A percentile compares a stretch with the other conserved stretches of the same genome.
These are phyloP conservation scores for Glonium stellatum DNA, from an alignment of 495 filamentous ascomycete species.

Conservation along the genomic window DNA sequence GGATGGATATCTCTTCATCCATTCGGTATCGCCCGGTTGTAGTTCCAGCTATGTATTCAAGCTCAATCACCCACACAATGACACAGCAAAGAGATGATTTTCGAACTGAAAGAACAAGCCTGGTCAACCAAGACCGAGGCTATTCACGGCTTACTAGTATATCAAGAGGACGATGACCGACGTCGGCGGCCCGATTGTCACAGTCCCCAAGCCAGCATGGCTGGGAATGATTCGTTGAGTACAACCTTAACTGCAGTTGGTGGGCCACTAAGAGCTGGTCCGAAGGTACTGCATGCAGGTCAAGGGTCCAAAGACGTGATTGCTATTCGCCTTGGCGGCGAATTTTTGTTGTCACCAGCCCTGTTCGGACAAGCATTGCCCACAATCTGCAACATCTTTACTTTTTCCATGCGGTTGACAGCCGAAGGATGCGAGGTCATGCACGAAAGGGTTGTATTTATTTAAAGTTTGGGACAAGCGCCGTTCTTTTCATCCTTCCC, in stretches of 20 bases:
- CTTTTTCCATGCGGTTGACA: neutral
- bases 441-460: neutral
- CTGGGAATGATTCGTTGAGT: slow-evolving; percentile 1
- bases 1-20: slow-evolving; percentile 8
- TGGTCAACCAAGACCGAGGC: slow-evolving; percentile 1
- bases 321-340: neutral
- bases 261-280: neutral
- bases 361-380: neutral
- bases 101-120: neutral
- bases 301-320: neutral
- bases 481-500: neutral
- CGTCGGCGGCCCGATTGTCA: neutral
- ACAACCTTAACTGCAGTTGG: neutral
- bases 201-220: neutral
- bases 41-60: slow-evolving; percentile 4
- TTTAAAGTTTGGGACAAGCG: neutral
- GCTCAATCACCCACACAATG: neutral
- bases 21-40: neutral
- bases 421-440: neutral
- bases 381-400: neutral
- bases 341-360: neutral
- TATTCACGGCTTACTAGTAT: neutral
- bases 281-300: neutral
- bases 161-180: neutral
- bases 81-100: neutral